Evolutionary conservation across 2,329 filamentous ascomycete species (phyloP).

Genomic region (Trichoderma guizhouense): DNA sequence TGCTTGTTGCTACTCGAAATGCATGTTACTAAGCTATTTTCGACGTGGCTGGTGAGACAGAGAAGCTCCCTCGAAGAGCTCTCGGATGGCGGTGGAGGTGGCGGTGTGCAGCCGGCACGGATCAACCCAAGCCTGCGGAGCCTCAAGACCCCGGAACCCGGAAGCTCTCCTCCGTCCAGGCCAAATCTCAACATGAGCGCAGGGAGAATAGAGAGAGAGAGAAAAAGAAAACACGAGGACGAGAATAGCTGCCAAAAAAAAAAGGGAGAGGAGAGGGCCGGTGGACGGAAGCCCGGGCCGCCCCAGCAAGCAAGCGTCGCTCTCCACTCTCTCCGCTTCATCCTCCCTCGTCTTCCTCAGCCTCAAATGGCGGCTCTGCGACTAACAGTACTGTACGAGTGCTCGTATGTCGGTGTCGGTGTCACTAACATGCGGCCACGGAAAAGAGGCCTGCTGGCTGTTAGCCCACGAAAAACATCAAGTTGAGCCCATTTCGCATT

Average conservation of each 20-base stretch:
- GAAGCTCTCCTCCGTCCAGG: not conserved
- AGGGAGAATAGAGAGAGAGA: not conserved
- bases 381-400: not conserved
- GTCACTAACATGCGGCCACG: not conserved
- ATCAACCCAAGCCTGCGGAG: slow-evolving; percentile 8
- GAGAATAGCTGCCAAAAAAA: not conserved
- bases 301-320: not conserved
- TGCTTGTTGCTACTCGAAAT: not conserved
- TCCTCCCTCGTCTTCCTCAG: not conserved
- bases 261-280: not conserved
- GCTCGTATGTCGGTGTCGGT: too few relatives aligned
- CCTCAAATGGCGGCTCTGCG: slow-evolving; percentile 16
- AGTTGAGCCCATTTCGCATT: not conserved
- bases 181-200: not conserved
- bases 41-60: not conserved
- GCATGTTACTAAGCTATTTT: not conserved
- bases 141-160: not conserved
- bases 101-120: slow-evolving; percentile 2
- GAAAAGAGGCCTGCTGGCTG: not conserved
- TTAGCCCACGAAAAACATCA: not conserved
- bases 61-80: not conserved
- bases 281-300: slow-evolving; percentile 14
- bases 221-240: not conserved
- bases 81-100: not conserved
- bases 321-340: not conserved